phyloP scores from a whole-genome alignment of 2,329 filamentous ascomycete species.

The Lojkania enalia region DNA sequence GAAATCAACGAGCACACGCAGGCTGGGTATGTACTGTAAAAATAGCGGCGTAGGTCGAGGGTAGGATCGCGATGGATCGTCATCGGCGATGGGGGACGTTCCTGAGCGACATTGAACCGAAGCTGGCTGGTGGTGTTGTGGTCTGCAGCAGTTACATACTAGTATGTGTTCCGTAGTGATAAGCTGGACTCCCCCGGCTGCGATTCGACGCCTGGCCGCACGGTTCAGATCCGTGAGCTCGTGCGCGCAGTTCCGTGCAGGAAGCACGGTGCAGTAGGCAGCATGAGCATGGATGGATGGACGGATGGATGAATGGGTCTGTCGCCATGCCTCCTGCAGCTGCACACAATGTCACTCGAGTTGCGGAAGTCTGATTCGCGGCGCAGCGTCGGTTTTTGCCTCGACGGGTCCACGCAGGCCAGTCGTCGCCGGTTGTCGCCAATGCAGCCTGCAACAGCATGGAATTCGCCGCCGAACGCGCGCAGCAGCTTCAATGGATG shows the following conservation, averaged over 20 bases:
- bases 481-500: not conserved
- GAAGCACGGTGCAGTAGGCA: not conserved
- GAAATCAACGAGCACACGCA: conserved; percentile 5
- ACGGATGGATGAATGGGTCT: not conserved
- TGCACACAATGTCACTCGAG: not conserved
- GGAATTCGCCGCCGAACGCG: not conserved
- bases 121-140: no score
- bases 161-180: no score
- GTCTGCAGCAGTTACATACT: no score
- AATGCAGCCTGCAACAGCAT: not conserved
- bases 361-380: not conserved
- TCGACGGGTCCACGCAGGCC: not conserved
- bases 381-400: not conserved
- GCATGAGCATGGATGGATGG: no score
- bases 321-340: not conserved
- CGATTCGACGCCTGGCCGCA: not conserved
- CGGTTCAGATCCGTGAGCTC: not conserved
- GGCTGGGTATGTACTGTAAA: conserved; percentile 7
- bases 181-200: not conserved
- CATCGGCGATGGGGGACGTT: not conserved
- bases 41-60: conserved; percentile 1
- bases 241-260: not conserved
- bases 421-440: not conserved
- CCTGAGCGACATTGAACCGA: not conserved
- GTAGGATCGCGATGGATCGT: not conserved